Conservation (phyloP, 2,329 filamentous ascomycete genomes). For the Calonectria naviculata region DNA sequence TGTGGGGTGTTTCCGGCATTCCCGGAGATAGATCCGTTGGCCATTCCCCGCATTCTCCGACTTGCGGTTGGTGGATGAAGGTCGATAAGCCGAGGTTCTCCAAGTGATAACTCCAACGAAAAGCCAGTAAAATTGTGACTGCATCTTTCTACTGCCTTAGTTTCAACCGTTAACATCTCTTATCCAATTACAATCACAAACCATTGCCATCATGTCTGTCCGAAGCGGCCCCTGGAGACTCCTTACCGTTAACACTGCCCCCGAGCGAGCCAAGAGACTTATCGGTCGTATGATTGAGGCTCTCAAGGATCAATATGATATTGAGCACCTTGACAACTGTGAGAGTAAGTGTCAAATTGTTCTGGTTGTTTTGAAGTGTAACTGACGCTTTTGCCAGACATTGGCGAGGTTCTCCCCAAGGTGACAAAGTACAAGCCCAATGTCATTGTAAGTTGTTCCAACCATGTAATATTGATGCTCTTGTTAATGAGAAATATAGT, state of each 20-base stretch:
- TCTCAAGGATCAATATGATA: constrained; percentile 72
- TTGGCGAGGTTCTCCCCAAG: constrained; percentile 65
- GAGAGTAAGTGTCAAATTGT: constrained; percentile 55
- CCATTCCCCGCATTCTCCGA: constrained; percentile 18
- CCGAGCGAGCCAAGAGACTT: constrained; percentile 71
- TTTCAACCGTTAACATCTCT: background rate
- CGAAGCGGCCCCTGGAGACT: constrained; percentile 67
- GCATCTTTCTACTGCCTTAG: background rate
- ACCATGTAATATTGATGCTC: background rate
- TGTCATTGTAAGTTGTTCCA: constrained; percentile 37
- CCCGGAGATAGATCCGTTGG: constrained; percentile 19
- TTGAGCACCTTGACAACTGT: constrained; percentile 71
- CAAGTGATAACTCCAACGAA: constrained; percentile 4
- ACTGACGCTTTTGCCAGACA: constrained; percentile 48
- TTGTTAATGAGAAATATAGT: constrained; percentile 49
- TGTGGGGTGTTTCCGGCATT: constrained; percentile 19
- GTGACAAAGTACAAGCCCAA: constrained; percentile 53
- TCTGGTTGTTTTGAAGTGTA: background rate
- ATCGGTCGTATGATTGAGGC: constrained; percentile 71
- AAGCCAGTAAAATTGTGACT: background rate
- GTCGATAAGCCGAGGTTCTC: constrained; percentile 14
- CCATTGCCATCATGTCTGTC: constrained; percentile 11
- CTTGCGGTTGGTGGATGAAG: background rate
- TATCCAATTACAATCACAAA: background rate
- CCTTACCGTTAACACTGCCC: constrained; percentile 75